Percentiles rank a stretch among this genome's conserved stretches.
These are phyloP conservation scores for Cairneyella variabilis DNA, from an alignment of 495 filamentous ascomycete species.

Conservation along the genomic window DNA sequence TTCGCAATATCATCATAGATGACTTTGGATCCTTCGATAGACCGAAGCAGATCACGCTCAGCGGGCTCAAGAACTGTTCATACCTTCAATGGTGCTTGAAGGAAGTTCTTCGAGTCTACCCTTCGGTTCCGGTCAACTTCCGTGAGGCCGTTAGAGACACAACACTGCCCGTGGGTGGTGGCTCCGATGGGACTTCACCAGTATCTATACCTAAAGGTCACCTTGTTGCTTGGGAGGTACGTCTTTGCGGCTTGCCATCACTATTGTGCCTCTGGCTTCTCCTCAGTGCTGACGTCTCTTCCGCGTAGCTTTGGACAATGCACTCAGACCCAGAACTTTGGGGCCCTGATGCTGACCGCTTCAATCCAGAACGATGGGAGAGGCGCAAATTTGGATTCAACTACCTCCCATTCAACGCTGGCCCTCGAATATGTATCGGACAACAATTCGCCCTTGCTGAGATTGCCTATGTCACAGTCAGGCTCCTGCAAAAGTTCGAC, in stretches of 20 bases:
- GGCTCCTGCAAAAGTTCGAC: conserved; percentile 62
- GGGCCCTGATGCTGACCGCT: conserved; percentile 33
- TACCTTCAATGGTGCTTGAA: conserved; percentile 19
- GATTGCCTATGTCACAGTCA: conserved; percentile 51
- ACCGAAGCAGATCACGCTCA: conserved; percentile 28
- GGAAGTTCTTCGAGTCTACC: conserved; percentile 27
- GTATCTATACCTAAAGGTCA: conserved; percentile 41
- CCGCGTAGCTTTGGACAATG: conserved; percentile 35
- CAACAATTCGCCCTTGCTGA: conserved; percentile 57
- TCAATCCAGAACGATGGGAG: conserved; percentile 36
- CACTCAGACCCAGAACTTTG: conserved; percentile 34
- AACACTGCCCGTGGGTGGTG: conserved; percentile 48
- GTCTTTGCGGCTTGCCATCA: conserved; percentile 26
- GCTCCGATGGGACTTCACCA: conserved; percentile 41
- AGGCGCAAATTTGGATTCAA: conserved; percentile 26
- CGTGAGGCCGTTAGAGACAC: conserved; percentile 39
- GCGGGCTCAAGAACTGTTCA: conserved; percentile 26
- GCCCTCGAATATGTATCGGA: conserved; percentile 53
- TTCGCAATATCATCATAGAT: conserved; percentile 36
- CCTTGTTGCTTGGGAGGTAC: conserved; percentile 30
- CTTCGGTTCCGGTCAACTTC: conserved; percentile 51
- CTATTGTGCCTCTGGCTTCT: conserved; percentile 25
- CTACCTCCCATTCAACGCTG: conserved; percentile 41
- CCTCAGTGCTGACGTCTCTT: conserved; percentile 27
- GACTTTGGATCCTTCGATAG: conserved; percentile 20